A percentile compares a stretch with the other conserved stretches of the same genome.
phyloP scores from a whole-genome alignment of 306 rosid genomes.

The Vigna trinervia region DNA sequence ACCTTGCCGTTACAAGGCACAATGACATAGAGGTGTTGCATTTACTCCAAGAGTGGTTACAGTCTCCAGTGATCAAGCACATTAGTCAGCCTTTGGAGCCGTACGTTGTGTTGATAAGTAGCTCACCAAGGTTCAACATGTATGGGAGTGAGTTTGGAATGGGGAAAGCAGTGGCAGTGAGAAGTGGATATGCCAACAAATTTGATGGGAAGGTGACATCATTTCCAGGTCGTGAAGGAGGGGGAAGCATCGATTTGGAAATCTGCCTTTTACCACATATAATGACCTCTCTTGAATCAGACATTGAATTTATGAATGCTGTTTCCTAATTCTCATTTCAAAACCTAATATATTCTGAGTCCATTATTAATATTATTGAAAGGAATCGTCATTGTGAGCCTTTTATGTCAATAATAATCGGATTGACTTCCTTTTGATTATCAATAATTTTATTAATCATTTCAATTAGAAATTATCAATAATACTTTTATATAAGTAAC shows the following conservation, averaged over 20 bases:
- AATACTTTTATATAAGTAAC: no score
- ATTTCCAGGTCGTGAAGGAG: conserved; percentile 59
- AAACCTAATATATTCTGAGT: no score
- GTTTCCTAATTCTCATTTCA: conserved; percentile 6
- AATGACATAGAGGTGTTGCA: background rate
- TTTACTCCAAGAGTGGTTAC: conserved; percentile 39
- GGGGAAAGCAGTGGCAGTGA: conserved; percentile 67
- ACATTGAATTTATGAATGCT: conserved; percentile 52
- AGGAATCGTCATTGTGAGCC: no score
- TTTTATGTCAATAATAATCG: no score
- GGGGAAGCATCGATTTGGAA: conserved; percentile 71
- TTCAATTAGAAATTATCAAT: no score
- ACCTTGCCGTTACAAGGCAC: background rate
- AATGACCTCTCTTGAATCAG: conserved; percentile 63
- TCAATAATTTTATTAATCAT: no score
- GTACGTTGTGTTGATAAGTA: conserved; percentile 49
- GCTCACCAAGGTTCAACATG: conserved; percentile 68
- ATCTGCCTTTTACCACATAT: conserved; percentile 48
- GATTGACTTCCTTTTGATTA: no score
- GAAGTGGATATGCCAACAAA: conserved; percentile 66
- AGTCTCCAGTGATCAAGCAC: background rate
- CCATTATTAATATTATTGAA: no score
- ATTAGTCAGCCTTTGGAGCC: conserved; percentile 22
- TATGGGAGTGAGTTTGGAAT: conserved; percentile 75
- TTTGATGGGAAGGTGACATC: conserved; percentile 58